phyloP scores from a whole-genome alignment of 768 basidiomycete species.

The Cystofilobasidium capitatum region DNA sequence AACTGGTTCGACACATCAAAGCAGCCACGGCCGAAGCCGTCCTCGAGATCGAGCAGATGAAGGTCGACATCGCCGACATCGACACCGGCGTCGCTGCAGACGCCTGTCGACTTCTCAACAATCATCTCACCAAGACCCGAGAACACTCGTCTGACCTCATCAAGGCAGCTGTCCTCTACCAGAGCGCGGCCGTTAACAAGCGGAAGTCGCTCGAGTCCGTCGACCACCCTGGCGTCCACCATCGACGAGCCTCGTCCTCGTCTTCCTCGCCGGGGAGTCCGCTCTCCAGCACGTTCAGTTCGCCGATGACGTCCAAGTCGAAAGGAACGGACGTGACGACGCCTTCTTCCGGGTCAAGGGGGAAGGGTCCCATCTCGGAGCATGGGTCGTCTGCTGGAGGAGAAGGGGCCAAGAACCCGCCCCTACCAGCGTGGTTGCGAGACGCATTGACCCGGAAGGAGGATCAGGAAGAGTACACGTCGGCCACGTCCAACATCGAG shows the following conservation, averaged over 20 bases:
- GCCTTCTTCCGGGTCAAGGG: neutral
- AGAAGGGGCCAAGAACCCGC: neutral
- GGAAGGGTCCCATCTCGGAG: neutral
- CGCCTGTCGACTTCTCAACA: neutral
- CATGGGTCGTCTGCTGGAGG: neutral
- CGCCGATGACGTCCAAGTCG: neutral
- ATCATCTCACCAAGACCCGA: neutral
- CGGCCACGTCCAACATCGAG: neutral
- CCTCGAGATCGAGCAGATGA: neutral
- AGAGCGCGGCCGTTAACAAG: neutral
- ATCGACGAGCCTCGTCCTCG: neutral
- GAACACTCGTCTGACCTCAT: neutral
- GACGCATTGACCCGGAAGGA: neutral
- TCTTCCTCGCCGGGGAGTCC: neutral
- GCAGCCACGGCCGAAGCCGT: neutral
- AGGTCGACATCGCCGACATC: neutral
- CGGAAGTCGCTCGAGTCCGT: neutral
- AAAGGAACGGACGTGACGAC: neutral
- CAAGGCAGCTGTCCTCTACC: neutral
- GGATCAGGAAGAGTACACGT: constrained; percentile 6
- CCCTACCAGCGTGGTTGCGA: neutral
- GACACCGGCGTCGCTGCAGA: neutral
- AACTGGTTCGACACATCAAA: neutral
- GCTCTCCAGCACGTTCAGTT: no score
- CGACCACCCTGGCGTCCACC: neutral